A percentile compares a stretch with the other conserved stretches of the same genome.
Conservation (phyloP, 176 grass and related monocot species). For the Puya raimondii region DNA sequence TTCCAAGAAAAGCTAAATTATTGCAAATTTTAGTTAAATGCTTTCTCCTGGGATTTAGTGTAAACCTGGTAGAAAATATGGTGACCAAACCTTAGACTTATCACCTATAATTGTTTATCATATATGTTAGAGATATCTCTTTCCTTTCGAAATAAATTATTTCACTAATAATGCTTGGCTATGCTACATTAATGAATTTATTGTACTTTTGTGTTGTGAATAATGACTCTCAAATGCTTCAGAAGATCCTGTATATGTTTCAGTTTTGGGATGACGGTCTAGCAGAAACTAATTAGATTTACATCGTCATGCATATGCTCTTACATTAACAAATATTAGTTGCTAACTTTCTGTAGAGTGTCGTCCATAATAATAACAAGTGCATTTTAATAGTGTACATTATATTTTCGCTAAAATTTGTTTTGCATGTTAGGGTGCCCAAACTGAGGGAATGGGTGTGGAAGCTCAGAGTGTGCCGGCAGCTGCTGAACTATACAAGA, state of each 20-base stretch:
- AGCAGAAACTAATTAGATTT: background rate
- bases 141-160: too few relatives aligned
- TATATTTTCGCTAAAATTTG: background rate
- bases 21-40: background rate
- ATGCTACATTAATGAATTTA: background rate
- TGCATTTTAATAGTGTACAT: background rate
- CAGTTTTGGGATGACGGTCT: background rate
- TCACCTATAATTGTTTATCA: too few relatives aligned
- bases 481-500: constrained; percentile 63
- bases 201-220: background rate
- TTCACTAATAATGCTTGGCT: too few relatives aligned
- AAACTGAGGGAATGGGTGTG: constrained; percentile 83
- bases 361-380: background rate
- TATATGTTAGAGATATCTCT: too few relatives aligned
- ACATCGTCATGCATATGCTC: background rate
- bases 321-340: background rate
- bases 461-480: constrained; percentile 63
- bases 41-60: background rate
- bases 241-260: background rate
- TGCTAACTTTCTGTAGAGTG: background rate
- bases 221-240: background rate
- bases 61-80: background rate
- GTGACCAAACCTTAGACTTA: background rate
- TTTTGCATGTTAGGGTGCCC: constrained; percentile 59
- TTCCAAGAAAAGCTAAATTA: background rate